Evolutionary conservation across 352 stramenopile species (phyloP), one percentile per base, ranked within the genome.

Genomic region (Phytophthora cryptogea): DNA sequence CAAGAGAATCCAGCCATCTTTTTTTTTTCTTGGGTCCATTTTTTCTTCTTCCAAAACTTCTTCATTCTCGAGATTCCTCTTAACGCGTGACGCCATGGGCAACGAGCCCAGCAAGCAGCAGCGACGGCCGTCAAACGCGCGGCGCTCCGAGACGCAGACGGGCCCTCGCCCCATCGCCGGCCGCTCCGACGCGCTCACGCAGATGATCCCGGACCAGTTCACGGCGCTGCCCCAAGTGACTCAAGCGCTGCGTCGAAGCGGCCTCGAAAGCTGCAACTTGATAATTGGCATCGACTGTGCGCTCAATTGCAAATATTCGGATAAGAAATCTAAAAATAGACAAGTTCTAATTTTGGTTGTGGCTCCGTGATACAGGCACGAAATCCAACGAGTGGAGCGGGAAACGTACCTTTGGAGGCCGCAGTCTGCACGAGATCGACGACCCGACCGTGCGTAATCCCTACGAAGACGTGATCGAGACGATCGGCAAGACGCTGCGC

Each of bases 331-430:
- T 23, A 23, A 23, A 23, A 23, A 23, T 23, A 23, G 20, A 23
- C 20, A 2, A 23, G 20, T 23, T 23, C 20, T 23, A 39, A 11
- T 31, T 50, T 41, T 43, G 47, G 40, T 53, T 50, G 61, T 16
- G 4, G 6, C 20, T 30, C 23, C 23, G 23, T 54, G 31, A 4
- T 37, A 33, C 59, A 95, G 86, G 88, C 70, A 96, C 88, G 45
- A 96, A 94, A 66, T 94, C 83, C 47, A 96, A 95, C 59, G 84
- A 96, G 35, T 96, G 86, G 86, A 96, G 81, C 40, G 88, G 88
- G 45, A 95, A 92, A 51, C 78, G 71, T 45, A 92, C 86, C 49
- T 96, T 96, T 48, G 54, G 60, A 14, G 84, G 84, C 4, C 71
- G 73, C 30, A 82, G 76, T 44, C 74, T 96, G 16, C 88, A 95